Conservation (phyloP, 768 basidiomycete species). For the Suillus paluster region DNA sequence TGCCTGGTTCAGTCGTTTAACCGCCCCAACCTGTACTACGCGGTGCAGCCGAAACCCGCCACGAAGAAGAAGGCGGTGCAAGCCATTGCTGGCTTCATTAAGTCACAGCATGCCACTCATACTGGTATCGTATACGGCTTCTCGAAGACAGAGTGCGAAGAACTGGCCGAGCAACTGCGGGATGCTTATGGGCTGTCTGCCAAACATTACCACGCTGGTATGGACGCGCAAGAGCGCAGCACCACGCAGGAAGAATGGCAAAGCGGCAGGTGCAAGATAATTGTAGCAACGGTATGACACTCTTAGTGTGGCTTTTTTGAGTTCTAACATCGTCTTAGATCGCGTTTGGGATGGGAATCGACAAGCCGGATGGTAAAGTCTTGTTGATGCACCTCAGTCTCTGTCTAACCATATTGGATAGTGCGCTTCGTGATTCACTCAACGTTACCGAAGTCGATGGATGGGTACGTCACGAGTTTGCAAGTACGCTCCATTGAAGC, state of each 20-base stretch:
- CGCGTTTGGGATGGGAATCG: constrained; percentile 98
- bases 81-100: constrained; percentile 74
- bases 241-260: constrained; percentile 76
- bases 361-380: constrained; percentile 74
- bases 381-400: not conserved
- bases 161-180: constrained; percentile 70
- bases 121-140: constrained; percentile 89
- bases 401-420: constrained; percentile 30
- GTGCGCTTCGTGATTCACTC: constrained; percentile 94
- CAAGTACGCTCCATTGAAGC: constrained; percentile 12
- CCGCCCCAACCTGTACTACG: constrained; percentile 87
- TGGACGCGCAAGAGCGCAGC: constrained; percentile 66
- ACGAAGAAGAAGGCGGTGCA: constrained; percentile 48
- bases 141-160: constrained; percentile 76
- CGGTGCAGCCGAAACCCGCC: constrained; percentile 54
- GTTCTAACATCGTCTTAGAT: constrained; percentile 52
- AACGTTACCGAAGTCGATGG: constrained; percentile 79
- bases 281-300: constrained; percentile 85
- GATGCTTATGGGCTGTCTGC: constrained; percentile 63
- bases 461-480: constrained; percentile 58
- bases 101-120: constrained; percentile 54
- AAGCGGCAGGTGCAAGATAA: constrained; percentile 68
- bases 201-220: constrained; percentile 84
- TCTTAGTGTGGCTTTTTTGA: not conserved
- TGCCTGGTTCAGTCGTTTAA: constrained; percentile 86